Evolutionary conservation across 2,329 filamentous ascomycete genomes (phyloP).

Genomic region (Colletotrichum phormii): DNA sequence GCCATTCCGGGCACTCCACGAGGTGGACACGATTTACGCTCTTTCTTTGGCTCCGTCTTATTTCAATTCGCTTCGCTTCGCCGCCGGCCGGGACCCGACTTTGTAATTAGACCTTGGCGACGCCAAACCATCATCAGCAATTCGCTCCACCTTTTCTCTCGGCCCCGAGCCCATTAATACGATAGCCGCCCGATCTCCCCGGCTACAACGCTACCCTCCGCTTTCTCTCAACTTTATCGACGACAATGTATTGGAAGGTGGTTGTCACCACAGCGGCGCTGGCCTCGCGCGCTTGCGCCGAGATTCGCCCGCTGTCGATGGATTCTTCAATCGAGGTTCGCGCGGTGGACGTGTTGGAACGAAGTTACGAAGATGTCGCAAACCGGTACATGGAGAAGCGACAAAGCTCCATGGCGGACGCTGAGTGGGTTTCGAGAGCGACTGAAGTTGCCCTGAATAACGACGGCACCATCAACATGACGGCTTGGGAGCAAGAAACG

Average conservation of each 20-base stretch:
- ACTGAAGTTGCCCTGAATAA: conserved; percentile 48
- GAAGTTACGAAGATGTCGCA: conserved; percentile 34
- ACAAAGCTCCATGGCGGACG: conserved; percentile 24
- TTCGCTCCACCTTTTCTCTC: conserved; percentile 28
- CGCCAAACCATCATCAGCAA: conserved; percentile 23
- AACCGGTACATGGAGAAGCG: conserved; percentile 40
- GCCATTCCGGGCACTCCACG: conserved; percentile 12
- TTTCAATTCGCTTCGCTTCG: conserved; percentile 35
- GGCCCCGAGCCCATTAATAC: conserved; percentile 31
- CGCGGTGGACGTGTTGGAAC: conserved; percentile 36
- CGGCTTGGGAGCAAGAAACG: conserved; percentile 65
- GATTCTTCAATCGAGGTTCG: conserved; percentile 46
- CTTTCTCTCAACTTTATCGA: conserved; percentile 1
- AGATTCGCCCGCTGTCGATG: conserved; percentile 32
- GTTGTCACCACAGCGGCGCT: conserved; percentile 32
- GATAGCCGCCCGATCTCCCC: conserved; percentile 5
- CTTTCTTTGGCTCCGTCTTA: conserved; percentile 30
- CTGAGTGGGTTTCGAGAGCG: conserved; percentile 25
- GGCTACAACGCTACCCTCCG: background rate
- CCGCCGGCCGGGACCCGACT: conserved; percentile 39
- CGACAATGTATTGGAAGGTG: conserved; percentile 36
- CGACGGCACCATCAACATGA: conserved; percentile 63
- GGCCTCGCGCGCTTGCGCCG: conserved; percentile 34
- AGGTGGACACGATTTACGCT: conserved; percentile 24
- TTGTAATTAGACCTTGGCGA: conserved; percentile 35